A percentile compares a stretch with the other conserved stretches of the same genome.
Evolutionary conservation across 2,329 filamentous ascomycete genomes (phyloP).

Genomic region (Diplodia corticola): DNA sequence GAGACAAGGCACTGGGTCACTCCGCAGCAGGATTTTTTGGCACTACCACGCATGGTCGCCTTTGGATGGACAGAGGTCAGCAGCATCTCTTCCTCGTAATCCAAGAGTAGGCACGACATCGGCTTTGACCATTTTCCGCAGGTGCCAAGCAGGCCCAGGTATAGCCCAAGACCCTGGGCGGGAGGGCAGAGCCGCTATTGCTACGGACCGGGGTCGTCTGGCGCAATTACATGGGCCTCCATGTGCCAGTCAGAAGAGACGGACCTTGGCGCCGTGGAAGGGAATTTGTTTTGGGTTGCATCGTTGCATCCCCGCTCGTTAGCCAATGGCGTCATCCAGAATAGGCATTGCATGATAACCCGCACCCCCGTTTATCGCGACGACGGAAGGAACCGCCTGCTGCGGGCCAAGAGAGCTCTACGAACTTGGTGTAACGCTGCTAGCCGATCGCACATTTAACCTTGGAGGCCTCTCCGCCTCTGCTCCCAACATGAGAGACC

Average conservation of each 20-base stretch:
- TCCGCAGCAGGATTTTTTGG: not conserved
- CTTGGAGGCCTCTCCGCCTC: not conserved
- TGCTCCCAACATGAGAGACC: not conserved
- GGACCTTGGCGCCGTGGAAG: not conserved
- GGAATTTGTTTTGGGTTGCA: not conserved
- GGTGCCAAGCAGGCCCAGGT: constrained; percentile 8
- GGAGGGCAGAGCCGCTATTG: not conserved
- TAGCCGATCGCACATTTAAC: constrained; percentile 5
- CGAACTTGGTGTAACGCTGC: not conserved
- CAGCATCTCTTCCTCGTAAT: not conserved
- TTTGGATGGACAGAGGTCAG: not conserved
- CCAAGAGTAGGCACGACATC: not conserved
- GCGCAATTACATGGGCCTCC: not conserved
- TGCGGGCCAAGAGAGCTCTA: not conserved
- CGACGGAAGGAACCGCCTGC: not conserved
- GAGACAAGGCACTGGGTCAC: not conserved
- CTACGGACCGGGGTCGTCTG: not conserved
- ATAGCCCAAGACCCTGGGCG: not conserved
- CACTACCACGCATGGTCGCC: not conserved
- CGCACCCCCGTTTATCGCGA: constrained; percentile 2
- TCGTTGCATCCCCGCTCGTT: constrained; percentile 16
- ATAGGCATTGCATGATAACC: constrained; percentile 21
- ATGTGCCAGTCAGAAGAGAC: not conserved
- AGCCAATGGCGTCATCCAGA: constrained; percentile 22
- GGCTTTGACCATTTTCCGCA: not conserved